Evolutionary conservation across 345 rosid genomes (phyloP).

Genomic region (Boechera divaricarpa): DNA sequence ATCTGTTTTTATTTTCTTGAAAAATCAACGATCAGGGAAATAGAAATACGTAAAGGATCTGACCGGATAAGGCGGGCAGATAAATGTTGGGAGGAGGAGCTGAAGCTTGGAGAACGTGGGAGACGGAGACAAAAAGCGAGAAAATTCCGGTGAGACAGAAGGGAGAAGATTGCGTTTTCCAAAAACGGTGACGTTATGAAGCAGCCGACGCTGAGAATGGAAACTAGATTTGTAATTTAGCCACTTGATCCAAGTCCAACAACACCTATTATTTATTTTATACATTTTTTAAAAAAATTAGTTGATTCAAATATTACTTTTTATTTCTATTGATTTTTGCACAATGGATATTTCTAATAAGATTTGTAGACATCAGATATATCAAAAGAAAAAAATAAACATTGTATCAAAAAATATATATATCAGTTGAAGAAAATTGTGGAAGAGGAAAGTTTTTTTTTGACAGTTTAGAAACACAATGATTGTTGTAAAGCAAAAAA

Average conservation of each 20-base stretch:
- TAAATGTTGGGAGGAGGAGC: not conserved
- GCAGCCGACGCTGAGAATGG: constrained; percentile 31
- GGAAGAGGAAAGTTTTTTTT: not conserved
- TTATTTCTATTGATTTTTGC: too few relatives aligned
- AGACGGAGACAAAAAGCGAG: not conserved
- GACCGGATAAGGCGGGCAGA: constrained; percentile 24
- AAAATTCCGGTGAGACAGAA: constrained; percentile 4
- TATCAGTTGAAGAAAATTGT: not conserved
- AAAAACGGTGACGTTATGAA: constrained; percentile 22
- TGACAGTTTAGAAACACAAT: too few relatives aligned
- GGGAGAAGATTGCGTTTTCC: constrained; percentile 28
- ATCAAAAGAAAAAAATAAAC: too few relatives aligned
- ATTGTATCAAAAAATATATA: too few relatives aligned
- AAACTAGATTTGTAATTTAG: constrained; percentile 21
- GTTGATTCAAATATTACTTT: not conserved
- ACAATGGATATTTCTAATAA: not conserved
- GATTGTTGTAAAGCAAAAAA: too few relatives aligned
- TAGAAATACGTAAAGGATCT: constrained; percentile 29
- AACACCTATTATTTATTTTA: not conserved
- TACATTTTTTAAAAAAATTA: not conserved
- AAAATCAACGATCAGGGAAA: constrained; percentile 23
- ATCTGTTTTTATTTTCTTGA: not conserved
- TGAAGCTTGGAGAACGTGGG: not conserved
- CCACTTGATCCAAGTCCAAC: constrained; percentile 36
- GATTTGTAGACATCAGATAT: not conserved